These are phyloP conservation scores for Yamadazyma atlantica DNA, from an alignment of 1,139 yeast species.

Conservation along the genomic window DNA sequence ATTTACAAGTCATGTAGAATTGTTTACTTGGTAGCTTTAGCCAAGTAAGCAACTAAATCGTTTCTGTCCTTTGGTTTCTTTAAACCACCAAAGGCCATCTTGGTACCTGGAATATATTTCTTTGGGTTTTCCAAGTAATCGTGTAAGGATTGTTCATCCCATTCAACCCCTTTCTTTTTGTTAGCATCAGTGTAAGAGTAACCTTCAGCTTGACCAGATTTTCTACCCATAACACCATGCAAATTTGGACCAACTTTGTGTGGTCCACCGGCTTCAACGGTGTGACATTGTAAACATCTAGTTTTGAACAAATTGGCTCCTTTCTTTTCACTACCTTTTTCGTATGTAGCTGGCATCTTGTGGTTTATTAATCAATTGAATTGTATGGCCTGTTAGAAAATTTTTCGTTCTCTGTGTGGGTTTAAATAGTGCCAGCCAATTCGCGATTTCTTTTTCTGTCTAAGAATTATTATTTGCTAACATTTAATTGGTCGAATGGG, in stretches of 20 bases:
- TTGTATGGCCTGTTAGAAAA: constrained; percentile 2
- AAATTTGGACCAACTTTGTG: constrained; percentile 99
- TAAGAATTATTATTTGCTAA: constrained; percentile 9
- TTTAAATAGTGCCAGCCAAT: constrained; percentile 3
- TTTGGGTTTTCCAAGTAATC: constrained; percentile 99
- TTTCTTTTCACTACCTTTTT: constrained; percentile 86
- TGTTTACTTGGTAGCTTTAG: constrained; percentile 65
- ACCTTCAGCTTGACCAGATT: constrained; percentile 89
- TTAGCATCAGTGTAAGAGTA: constrained; percentile 97
- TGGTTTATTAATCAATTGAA: constrained; percentile 1
- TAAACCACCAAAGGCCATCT: constrained; percentile 99
- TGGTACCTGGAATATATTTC: constrained; percentile 99
- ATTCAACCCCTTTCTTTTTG: constrained; percentile 89
- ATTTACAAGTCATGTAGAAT: neutral
- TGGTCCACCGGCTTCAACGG: constrained; percentile 93
- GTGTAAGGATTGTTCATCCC: constrained; percentile 87
- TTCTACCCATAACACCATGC: constrained; percentile 91
- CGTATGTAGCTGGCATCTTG: constrained; percentile 64
- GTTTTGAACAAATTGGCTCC: constrained; percentile 99
- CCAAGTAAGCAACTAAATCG: constrained; percentile 90
- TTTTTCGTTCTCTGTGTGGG: constrained; percentile 6
- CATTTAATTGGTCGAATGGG: constrained; percentile 9
- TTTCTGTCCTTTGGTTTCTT: constrained; percentile 99
- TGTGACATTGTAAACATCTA: constrained; percentile 99
- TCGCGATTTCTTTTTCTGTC: constrained; percentile 5